Base-by-base conservation (phyloP, 1,284 basidiomycete species). In the Leccinum pallidistipes region DNA sequence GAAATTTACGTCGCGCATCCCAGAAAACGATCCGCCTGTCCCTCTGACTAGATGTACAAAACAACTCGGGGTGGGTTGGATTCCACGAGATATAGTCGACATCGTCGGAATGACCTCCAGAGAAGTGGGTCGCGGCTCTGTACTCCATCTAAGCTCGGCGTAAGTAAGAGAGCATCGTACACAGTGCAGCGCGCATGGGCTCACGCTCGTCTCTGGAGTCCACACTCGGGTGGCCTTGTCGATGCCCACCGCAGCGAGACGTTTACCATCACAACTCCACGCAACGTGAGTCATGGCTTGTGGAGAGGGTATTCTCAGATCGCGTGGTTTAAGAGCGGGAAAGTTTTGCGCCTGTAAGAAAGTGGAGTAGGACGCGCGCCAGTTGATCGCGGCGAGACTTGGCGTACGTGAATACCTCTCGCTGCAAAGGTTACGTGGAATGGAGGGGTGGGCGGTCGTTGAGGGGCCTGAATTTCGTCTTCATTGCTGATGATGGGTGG, bases 221-320 rank as follows among this genome's bases (percentile, higher is more conserved):
- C 89, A 92, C 27, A 92, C 74, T 63, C 90, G 78, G n/a, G 86
- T 85, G n/a, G 78, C 76, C 71, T 87, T 90, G 77, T 92, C 91
- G 54, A 91, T 85, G 1, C 91, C 90, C 3, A 90, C 90, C 14
- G 85, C 89, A 8, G 87, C 89, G 14, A 92, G 77, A 62, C 88
- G 86, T 75, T 87, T 87, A 10, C 90, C 90, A 70, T 92, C 90
- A 68, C 89, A 91, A 68, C 80, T 92, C 90, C 90, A 92, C 0
- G 88, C 87, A 56, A 91, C 84, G 70, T 90, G 88, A 55, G 80
- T 87, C 79, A 91, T 87, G 1, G 83, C 79, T 65, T 87, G 85
- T 10, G 82, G 72, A 53, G 83, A 85, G 3, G 84, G 77, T 63
- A 90, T 83, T n/a, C 86, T 82, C 62, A 87, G 81, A 70, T 91